Percentiles rank a stretch among this genome's conserved stretches.
phyloP scores from a whole-genome alignment of 1,139 yeast genomes.

The Yamadazyma triangularis region DNA sequence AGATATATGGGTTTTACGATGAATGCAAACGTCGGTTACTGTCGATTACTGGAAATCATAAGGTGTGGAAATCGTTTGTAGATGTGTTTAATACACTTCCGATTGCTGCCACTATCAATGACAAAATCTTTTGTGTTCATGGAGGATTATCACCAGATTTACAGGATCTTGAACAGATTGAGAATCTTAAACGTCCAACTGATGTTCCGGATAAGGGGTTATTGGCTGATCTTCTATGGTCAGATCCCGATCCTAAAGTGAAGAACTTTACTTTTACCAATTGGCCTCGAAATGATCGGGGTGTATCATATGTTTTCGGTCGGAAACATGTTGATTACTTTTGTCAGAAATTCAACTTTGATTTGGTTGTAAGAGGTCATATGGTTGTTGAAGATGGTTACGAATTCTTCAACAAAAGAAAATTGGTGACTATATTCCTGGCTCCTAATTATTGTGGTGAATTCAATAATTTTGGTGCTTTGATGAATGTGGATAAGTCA shows the following conservation, averaged over 20 bases:
- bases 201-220: conserved; percentile 84
- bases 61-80: conserved; percentile 70
- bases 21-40: conserved; percentile 77
- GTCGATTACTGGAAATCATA: conserved; percentile 41
- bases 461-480: conserved; percentile 88
- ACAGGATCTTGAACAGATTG: conserved; percentile 60
- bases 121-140: conserved; percentile 82
- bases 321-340: conserved; percentile 69
- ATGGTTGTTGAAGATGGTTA: conserved; percentile 95
- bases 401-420: conserved; percentile 75
- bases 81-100: conserved; percentile 86
- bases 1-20: conserved; percentile 83
- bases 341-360: conserved; percentile 67
- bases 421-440: conserved; percentile 75
- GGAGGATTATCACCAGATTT: conserved; percentile 85
- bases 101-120: conserved; percentile 81
- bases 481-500: conserved; percentile 75
- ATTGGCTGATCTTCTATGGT: conserved; percentile 80
- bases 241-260: conserved; percentile 72
- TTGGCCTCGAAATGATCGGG: conserved; percentile 85
- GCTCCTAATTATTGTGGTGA: conserved; percentile 94
- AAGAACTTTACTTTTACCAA: conserved; percentile 37
- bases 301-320: conserved; percentile 81
- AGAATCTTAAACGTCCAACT: conserved; percentile 71
- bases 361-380: conserved; percentile 79